These are phyloP conservation scores for Komagataella populi DNA, from an alignment of 805 yeast genomes.

Conservation along the genomic window DNA sequence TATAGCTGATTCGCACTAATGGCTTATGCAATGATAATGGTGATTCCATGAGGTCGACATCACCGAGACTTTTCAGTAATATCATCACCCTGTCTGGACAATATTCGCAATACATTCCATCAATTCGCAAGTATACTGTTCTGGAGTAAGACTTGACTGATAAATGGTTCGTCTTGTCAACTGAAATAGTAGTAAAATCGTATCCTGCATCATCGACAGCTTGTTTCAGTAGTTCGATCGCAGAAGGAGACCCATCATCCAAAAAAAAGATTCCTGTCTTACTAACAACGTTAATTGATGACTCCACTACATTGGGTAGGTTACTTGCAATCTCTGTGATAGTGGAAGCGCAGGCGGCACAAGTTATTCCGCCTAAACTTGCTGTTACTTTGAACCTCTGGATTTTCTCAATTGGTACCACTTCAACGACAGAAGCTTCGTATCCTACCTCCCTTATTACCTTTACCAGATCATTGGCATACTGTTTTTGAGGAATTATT, in stretches of 20 bases:
- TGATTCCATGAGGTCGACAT: constrained; percentile 40
- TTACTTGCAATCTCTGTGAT: constrained; percentile 31
- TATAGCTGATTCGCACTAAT: constrained; percentile 47
- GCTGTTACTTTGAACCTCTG: constrained; percentile 40
- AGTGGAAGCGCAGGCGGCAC: constrained; percentile 53
- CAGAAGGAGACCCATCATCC: constrained; percentile 22
- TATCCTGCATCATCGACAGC: constrained; percentile 57
- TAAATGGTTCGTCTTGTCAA: constrained; percentile 29
- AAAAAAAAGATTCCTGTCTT: constrained; percentile 52
- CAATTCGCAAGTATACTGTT: constrained; percentile 38
- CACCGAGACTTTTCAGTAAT: constrained; percentile 38
- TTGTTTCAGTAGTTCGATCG: constrained; percentile 27
- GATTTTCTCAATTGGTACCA: constrained; percentile 41
- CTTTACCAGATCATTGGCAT: constrained; percentile 34
- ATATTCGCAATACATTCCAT: constrained; percentile 59
- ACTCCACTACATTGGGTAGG: constrained; percentile 37
- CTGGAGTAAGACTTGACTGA: constrained; percentile 37
- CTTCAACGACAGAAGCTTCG: constrained; percentile 39
- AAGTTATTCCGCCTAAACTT: constrained; percentile 60
- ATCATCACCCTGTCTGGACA: constrained; percentile 48
- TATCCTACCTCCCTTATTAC: constrained; percentile 31
- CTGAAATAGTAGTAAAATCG: constrained; percentile 35
- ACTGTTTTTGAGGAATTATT: constrained; percentile 36
- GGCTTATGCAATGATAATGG: constrained; percentile 44
- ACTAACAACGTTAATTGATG: constrained; percentile 41